Conservation (phyloP, 1,284 basidiomycete species). For the Cryptococcus wingfieldii region DNA sequence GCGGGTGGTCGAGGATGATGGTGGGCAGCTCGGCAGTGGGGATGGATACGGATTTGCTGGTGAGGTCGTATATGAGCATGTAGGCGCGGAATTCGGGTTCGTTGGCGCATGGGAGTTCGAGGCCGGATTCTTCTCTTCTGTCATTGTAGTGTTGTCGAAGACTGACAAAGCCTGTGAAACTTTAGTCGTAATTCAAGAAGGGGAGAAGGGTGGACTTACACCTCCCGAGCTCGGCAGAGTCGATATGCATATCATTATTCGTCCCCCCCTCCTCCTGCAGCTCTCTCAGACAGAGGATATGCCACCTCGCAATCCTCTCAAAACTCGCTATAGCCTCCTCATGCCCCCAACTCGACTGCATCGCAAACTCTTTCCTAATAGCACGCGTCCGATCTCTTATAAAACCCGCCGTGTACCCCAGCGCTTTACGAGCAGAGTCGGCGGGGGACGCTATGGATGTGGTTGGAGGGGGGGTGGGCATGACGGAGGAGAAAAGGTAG, state of each 20-base stretch:
- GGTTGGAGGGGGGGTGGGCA: slow-evolving; percentile 55
- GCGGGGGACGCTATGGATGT: slow-evolving; percentile 1
- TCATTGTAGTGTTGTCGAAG: slow-evolving; percentile 93
- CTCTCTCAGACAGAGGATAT: slow-evolving; percentile 80
- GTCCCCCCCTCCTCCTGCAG: slow-evolving; percentile 52
- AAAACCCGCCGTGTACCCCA: slow-evolving; percentile 57
- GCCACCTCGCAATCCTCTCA: slow-evolving; percentile 89
- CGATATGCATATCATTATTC: slow-evolving; percentile 45
- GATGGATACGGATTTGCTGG: slow-evolving; percentile 73
- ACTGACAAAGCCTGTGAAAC: slow-evolving; percentile 69
- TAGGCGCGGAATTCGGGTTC: slow-evolving; percentile 96
- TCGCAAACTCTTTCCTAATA: slow-evolving; percentile 89
- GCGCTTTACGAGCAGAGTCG: slow-evolving; percentile 54
- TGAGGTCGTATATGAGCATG: slow-evolving; percentile 84
- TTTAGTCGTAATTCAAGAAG: background rate
- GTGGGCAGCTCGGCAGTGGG: slow-evolving; percentile 66
- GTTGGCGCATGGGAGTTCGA: slow-evolving; percentile 59
- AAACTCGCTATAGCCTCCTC: slow-evolving; percentile 79
- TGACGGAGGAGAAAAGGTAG: slow-evolving; percentile 81
- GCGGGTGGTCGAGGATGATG: slow-evolving; percentile 64
- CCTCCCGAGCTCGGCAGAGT: slow-evolving; percentile 40
- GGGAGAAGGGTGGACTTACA: slow-evolving; percentile 18
- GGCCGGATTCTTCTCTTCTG: slow-evolving; percentile 58
- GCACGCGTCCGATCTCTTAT: slow-evolving; percentile 88
- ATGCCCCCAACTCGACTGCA: slow-evolving; percentile 75